Evolutionary conservation across 148 eudicot genomes (phyloP).

Genomic region (Drosera capensis): DNA sequence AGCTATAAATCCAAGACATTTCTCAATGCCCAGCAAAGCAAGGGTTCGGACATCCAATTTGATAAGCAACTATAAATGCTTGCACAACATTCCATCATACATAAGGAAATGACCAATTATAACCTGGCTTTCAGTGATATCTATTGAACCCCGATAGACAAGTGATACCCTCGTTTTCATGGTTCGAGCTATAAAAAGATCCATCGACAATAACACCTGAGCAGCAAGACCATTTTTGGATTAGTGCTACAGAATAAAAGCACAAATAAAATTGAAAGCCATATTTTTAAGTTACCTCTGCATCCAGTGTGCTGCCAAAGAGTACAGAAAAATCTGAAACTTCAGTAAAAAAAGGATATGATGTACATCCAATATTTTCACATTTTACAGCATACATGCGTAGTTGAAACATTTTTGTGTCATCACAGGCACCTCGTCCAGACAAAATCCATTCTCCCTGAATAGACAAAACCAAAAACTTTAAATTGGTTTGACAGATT

Average conservation of each 20-base stretch:
- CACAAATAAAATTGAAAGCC: too few species aligned
- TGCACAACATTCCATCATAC: neutral
- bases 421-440: constrained; percentile 36
- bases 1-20: too few species aligned
- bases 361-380: constrained; percentile 55
- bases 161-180: constrained; percentile 76
- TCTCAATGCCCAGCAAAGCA: too few species aligned
- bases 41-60: too few species aligned
- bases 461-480: neutral
- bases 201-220: constrained; percentile 98
- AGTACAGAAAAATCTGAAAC: constrained; percentile 78
- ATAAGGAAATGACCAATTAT: neutral
- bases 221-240: neutral
- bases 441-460: constrained; percentile 98
- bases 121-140: constrained; percentile 72
- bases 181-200: constrained; percentile 94
- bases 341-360: constrained; percentile 69
- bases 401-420: constrained; percentile 40
- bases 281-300: constrained; percentile 45
- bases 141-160: constrained; percentile 51
- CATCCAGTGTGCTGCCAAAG: constrained; percentile 96
- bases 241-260: neutral
- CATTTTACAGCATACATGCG: constrained; percentile 70
- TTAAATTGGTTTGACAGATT: neutral
- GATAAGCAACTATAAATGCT: too few species aligned